These are phyloP conservation scores for Sphagnum contortum DNA, from an alignment of 225 moss, liverwort and hornwort species.

Conservation along the genomic window DNA sequence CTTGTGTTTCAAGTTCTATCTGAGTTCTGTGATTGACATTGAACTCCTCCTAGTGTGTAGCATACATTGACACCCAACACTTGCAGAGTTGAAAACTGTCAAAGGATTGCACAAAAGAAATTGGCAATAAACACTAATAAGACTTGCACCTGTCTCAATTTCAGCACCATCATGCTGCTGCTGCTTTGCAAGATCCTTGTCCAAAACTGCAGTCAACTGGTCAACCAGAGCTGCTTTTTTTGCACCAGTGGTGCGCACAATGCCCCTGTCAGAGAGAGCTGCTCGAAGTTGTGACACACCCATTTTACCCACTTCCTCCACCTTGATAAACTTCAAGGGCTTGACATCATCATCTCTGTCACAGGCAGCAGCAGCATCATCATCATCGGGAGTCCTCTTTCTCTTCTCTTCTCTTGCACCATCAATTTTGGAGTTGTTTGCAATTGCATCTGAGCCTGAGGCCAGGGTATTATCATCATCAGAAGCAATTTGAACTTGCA, in stretches of 20 bases:
- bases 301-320: constrained; percentile 52
- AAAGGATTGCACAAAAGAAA: background rate
- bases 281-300: constrained; percentile 52
- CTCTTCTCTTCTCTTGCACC: constrained; percentile 17
- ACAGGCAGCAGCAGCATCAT: constrained; percentile 4
- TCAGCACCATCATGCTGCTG: constrained; percentile 12
- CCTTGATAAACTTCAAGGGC: constrained; percentile 28
- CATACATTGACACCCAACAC: background rate
- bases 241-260: constrained; percentile 33
- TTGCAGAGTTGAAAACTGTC: no score
- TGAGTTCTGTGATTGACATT: background rate
- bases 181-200: constrained; percentile 7
- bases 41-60: background rate
- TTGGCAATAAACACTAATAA: background rate
- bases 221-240: constrained; percentile 39
- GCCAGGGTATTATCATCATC: background rate
- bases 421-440: constrained; percentile 4
- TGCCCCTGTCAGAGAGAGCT: constrained; percentile 35
- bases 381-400: constrained; percentile 18
- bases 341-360: constrained; percentile 19
- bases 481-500: background rate
- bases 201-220: constrained; percentile 21
- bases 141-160: background rate
- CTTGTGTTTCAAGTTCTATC: background rate
- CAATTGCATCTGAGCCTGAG: constrained; percentile 1